These are phyloP conservation scores for Thermothielavioides terrestris DNA, from an alignment of 495 filamentous ascomycete genomes.

Conservation along the genomic window DNA sequence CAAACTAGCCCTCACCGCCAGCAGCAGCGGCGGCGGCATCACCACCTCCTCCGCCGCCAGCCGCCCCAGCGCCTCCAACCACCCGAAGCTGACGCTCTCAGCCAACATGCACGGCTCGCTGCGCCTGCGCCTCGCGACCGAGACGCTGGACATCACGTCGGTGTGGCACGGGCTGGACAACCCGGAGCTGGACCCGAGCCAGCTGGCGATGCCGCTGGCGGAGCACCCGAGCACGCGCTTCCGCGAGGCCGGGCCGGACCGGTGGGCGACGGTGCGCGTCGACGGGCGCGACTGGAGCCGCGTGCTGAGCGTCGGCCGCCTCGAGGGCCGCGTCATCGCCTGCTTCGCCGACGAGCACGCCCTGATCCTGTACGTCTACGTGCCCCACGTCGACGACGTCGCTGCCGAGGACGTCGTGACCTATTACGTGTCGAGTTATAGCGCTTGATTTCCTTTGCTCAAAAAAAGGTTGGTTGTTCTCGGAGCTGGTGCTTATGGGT, in stretches of 20 bases:
- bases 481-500: too few species aligned
- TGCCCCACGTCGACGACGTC: constrained; percentile 59
- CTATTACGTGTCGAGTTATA: constrained; percentile 8
- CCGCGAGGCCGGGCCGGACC: constrained; percentile 50
- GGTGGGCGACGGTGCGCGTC: constrained; percentile 78
- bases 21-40: too few species aligned
- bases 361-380: constrained; percentile 85
- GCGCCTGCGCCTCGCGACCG: constrained; percentile 63
- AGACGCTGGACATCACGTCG: constrained; percentile 70
- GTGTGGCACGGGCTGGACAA: constrained; percentile 76
- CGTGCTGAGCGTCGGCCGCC: constrained; percentile 77
- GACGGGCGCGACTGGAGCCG: constrained; percentile 88
- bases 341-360: constrained; percentile 75
- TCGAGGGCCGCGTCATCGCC: constrained; percentile 86
- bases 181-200: constrained; percentile 68
- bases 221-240: constrained; percentile 69
- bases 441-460: not conserved
- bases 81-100: constrained; percentile 65
- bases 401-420: constrained; percentile 67
- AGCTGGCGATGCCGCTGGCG: constrained; percentile 55
- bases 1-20: constrained; percentile 50
- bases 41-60: constrained; percentile 11
- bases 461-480: too few species aligned
- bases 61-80: constrained; percentile 13
- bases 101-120: constrained; percentile 91